Base-by-base conservation (phyloP, 2,329 filamentous ascomycete genomes). In the Cyclaneusma minus region DNA sequence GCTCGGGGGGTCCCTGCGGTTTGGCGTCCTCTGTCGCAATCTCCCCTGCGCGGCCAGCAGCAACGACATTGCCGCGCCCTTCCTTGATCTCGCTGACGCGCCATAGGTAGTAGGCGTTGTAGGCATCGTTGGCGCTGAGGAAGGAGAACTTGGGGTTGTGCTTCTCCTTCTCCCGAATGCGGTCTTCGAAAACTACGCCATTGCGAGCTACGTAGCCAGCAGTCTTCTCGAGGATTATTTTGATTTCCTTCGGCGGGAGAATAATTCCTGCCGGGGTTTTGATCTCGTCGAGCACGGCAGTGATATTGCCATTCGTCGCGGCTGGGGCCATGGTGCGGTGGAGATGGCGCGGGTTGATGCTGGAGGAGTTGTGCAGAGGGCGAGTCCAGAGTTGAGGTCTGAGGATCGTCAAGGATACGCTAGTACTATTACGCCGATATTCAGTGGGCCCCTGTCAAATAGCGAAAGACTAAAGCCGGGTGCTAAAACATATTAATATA, bases 131-230 rank as follows among this genome's bases (percentile, higher is more conserved):
- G 10, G 66, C 60, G 43, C 69, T 74, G 16, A 98, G 57, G 51
- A 95, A 98, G 42, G 77, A 82, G 51, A 95, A 89, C 47, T 91
- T 92, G n/a, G 81, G 69, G 44, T 91, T 89, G 38, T 64, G 64
- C 41, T 69, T 68, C 49, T 92, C 78, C 54, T 89, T 91, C 38
- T 85, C 73, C 43, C 81, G 75, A 39, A 98, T 78, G 40, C 78
- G 73, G 42, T 85, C 77, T 54, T 77, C 69, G 40, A 77, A 73
- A 9, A 60, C 60, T 21, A 62, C 48, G 13, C 70, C 70, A 41
- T 73, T 73, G 35, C 70, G 58, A 37, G 75, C 74, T 31, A 94
- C 81, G 49, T 91, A 95, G 24, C 84, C 84, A 28, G 89, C 87
- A 8, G 87, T 93, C 58, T 92, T 95, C 52, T 94, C 85, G 45